Percentiles rank a stretch among this genome's conserved stretches.
Conservation (phyloP, 2,329 filamentous ascomycete species). For the Trichoderma cornu-damae region DNA sequence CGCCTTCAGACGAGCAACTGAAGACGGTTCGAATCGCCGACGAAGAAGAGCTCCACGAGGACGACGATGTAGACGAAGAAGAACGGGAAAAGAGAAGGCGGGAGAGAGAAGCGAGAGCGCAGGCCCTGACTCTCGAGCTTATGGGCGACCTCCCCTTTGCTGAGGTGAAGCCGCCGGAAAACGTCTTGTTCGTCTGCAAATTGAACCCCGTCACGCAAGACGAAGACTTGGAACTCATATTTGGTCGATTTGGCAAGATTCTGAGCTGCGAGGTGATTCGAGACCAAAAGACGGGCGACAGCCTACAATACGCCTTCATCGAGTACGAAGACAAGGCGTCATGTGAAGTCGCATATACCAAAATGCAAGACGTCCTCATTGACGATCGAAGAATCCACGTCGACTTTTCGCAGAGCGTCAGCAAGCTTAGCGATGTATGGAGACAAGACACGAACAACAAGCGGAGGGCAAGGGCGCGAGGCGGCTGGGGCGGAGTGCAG, state of each 20-base stretch:
- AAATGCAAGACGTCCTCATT: conserved; percentile 96
- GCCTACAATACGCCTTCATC: conserved; percentile 94
- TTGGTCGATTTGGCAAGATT: conserved; percentile 93
- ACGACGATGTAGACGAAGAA: conserved; percentile 68
- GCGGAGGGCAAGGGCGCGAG: conserved; percentile 54
- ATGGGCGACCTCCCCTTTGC: conserved; percentile 96
- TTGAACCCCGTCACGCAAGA: conserved; percentile 94
- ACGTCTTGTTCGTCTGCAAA: conserved; percentile 97
- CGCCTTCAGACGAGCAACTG: conserved; percentile 77
- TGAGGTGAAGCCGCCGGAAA: conserved; percentile 94
- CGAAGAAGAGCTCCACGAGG: conserved; percentile 73
- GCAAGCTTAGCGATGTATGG: conserved; percentile 85
- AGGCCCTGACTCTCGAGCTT: conserved; percentile 93
- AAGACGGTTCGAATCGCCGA: conserved; percentile 89
- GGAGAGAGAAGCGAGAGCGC: conserved; percentile 86
- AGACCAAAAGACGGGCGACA: conserved; percentile 90
- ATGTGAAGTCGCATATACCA: conserved; percentile 94
- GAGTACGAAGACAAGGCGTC: conserved; percentile 91
- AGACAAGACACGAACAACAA: conserved; percentile 79
- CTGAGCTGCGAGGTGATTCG: conserved; percentile 93
- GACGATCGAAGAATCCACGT: conserved; percentile 97
- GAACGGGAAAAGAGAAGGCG: conserved; percentile 73
- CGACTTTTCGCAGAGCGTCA: conserved; percentile 94
- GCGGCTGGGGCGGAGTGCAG: conserved; percentile 86
- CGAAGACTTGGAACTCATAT: conserved; percentile 90